A percentile compares a stretch with the other conserved stretches of the same genome.
These are phyloP conservation scores for Puccinia novopanici DNA, from an alignment of 1,284 basidiomycete species.

Conservation along the genomic window DNA sequence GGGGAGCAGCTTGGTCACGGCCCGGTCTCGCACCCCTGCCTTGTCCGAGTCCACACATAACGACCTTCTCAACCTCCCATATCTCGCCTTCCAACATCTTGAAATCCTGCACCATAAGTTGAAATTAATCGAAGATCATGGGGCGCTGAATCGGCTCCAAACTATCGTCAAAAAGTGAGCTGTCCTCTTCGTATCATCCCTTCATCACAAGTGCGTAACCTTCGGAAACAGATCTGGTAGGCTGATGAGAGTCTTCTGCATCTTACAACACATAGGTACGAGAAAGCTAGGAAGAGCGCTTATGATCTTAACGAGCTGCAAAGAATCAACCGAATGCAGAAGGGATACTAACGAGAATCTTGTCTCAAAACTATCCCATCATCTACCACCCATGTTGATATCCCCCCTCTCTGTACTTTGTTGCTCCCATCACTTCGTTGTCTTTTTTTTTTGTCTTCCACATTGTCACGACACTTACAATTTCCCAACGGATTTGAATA, in stretches of 20 bases:
- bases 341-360: conserved; percentile 27
- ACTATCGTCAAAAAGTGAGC: conserved; percentile 44
- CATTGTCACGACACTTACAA: no score
- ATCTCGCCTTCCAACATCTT: conserved; percentile 45
- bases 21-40: background rate
- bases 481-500: no score
- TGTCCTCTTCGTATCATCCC: background rate
- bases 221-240: background rate
- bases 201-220: background rate
- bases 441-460: no score
- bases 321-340: conserved; percentile 28
- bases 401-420: no score
- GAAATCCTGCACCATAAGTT: conserved; percentile 47
- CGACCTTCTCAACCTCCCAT: conserved; percentile 6
- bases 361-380: no score
- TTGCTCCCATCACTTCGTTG: no score
- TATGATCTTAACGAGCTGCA: conserved; percentile 26
- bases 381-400: no score
- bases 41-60: background rate
- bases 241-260: background rate
- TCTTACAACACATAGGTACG: conserved; percentile 49
- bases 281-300: conserved; percentile 29
- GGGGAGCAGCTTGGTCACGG: background rate
- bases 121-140: conserved; percentile 28
- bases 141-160: conserved; percentile 9